Evolutionary conservation across 2,329 filamentous ascomycete genomes (phyloP).

Genomic region (Fusarium chlamydosporum): DNA sequence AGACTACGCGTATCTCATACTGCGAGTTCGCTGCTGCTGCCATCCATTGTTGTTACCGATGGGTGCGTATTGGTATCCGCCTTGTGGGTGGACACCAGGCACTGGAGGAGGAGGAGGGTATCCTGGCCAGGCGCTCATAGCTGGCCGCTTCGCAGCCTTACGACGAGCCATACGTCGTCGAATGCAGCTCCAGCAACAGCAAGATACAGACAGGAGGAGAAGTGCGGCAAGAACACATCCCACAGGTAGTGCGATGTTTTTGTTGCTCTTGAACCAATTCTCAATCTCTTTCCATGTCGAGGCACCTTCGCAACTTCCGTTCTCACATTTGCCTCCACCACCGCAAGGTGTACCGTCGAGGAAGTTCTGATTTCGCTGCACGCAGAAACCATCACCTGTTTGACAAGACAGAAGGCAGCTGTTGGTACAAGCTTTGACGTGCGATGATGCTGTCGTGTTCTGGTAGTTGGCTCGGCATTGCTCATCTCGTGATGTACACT

Average conservation of each 20-base stretch:
- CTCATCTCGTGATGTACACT: conserved; percentile 91
- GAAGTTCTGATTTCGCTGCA: conserved; percentile 88
- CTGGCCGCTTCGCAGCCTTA: conserved; percentile 47
- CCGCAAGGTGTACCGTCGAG: conserved; percentile 91
- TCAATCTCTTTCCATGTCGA: conserved; percentile 78
- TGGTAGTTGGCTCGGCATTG: conserved; percentile 92
- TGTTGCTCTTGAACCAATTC: conserved; percentile 83
- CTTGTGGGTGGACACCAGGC: conserved; percentile 20
- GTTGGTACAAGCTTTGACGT: conserved; percentile 79
- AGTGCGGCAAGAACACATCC: conserved; percentile 79
- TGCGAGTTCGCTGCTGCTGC: conserved; percentile 41
- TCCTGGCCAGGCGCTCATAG: conserved; percentile 49
- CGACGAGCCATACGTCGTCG: conserved; percentile 47
- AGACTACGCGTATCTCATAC: conserved; percentile 53
- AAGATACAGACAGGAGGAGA: conserved; percentile 75
- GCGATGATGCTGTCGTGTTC: conserved; percentile 77
- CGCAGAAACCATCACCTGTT: conserved; percentile 78
- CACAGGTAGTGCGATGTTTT: conserved; percentile 85
- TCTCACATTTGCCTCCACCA: conserved; percentile 82
- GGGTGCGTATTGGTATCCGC: conserved; percentile 44
- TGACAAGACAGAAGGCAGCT: conserved; percentile 84
- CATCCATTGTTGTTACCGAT: conserved; percentile 40
- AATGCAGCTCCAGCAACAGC: conserved; percentile 72
- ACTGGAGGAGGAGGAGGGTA: conserved; percentile 25
- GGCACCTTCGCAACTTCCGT: conserved; percentile 82